Conservation (phyloP, 345 rosid genomes). For the Lenwebbia sp. region DNA sequence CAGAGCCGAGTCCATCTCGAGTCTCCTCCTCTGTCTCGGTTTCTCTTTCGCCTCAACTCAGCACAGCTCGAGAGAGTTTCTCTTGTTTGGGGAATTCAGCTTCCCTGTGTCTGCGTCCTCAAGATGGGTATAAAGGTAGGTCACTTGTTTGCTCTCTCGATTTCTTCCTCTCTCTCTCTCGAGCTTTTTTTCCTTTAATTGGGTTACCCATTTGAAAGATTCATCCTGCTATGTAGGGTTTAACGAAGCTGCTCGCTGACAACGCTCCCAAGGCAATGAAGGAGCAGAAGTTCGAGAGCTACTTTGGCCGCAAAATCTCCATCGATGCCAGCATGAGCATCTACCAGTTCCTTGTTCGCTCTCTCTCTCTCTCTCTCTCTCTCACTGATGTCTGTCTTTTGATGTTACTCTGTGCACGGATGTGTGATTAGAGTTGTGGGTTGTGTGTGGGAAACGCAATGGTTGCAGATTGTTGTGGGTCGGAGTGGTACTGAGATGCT, state of each 20-base stretch:
- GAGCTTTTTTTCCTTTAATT: neutral
- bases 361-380: conserved; percentile 12
- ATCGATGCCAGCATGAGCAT: conserved; percentile 99
- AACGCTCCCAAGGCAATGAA: conserved; percentile 85
- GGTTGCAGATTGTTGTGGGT: conserved; percentile 80
- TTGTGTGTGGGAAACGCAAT: neutral
- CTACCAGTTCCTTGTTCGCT: conserved; percentile 68
- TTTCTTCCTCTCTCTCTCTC: neutral
- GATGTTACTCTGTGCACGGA: neutral
- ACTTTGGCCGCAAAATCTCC: conserved; percentile 86
- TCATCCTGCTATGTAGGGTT: conserved; percentile 41
- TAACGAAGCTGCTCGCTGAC: conserved; percentile 93
- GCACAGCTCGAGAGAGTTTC: neutral
- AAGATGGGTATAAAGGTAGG: conserved; percentile 2
- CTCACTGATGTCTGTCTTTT: neutral
- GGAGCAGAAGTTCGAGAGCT: conserved; percentile 89
- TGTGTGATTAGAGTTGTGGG: neutral
- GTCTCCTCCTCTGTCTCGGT: neutral
- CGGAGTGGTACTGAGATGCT: conserved; percentile 87
- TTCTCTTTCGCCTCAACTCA: neutral
- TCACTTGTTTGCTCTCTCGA: neutral
- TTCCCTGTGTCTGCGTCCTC: neutral
- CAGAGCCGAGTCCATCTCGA: neutral
- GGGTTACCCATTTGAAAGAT: neutral
- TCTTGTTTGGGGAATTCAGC: neutral